phyloP scores from a whole-genome alignment of 768 basidiomycete genomes.

The Hygrocybe punicea region DNA sequence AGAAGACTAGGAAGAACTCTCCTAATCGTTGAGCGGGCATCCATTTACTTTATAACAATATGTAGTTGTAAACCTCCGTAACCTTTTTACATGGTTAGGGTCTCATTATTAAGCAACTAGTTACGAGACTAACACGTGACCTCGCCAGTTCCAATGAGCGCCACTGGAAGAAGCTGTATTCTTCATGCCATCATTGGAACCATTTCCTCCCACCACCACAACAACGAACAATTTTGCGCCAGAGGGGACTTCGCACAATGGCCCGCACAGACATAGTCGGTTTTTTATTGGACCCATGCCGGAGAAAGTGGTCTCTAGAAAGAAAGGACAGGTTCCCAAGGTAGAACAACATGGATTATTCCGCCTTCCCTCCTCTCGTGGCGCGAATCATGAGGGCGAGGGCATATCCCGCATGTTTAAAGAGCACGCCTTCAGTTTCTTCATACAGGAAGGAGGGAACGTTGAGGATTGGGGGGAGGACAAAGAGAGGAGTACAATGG shows the following conservation, averaged over 20 bases:
- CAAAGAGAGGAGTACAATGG: slow-evolving; percentile 46
- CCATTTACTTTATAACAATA: too few species aligned
- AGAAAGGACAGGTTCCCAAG: slow-evolving; percentile 34
- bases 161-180: background rate
- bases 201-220: background rate
- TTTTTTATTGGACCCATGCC: slow-evolving; percentile 79
- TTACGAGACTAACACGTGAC: background rate
- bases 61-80: background rate
- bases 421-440: slow-evolving; percentile 60
- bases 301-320: slow-evolving; percentile 48
- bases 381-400: slow-evolving; percentile 23
- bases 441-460: slow-evolving; percentile 60
- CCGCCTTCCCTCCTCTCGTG: slow-evolving; percentile 18
- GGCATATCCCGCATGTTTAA: slow-evolving; percentile 49
- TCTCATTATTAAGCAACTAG: background rate
- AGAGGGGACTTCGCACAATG: background rate
- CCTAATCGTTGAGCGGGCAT: too few species aligned
- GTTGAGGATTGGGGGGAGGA: slow-evolving; percentile 64
- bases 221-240: background rate
- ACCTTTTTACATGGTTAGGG: slow-evolving; percentile 11
- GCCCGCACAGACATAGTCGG: slow-evolving; percentile 42
- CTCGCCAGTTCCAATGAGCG: background rate
- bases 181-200: background rate
- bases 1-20: slow-evolving; percentile 11
- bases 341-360: slow-evolving; percentile 26